Conservation (phyloP, 1,139 yeast genomes). For the Meyerozyma sp. region DNA sequence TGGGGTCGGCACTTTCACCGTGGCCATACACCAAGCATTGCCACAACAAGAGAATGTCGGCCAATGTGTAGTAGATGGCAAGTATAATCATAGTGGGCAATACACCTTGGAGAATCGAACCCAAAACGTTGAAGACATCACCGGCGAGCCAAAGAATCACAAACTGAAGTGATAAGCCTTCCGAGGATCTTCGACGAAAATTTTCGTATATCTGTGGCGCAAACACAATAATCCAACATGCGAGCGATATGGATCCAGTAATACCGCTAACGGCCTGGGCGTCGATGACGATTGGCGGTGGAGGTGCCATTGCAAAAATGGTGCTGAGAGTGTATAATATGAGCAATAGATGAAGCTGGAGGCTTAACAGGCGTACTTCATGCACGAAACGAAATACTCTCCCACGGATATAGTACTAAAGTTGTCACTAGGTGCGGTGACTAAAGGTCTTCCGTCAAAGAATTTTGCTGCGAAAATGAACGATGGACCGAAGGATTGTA, state of each 20-base stretch:
- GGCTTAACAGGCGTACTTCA: background rate
- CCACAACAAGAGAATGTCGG: conserved; percentile 75
- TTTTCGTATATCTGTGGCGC: conserved; percentile 96
- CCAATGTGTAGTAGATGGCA: conserved; percentile 87
- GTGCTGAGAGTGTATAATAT: background rate
- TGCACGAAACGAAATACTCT: background rate
- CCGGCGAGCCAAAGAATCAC: conserved; percentile 86
- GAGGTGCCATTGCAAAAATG: conserved; percentile 40
- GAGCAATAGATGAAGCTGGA: background rate
- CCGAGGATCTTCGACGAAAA: conserved; percentile 75
- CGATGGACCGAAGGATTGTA: background rate
- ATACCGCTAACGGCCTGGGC: conserved; percentile 83
- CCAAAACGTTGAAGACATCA: conserved; percentile 85
- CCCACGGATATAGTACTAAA: background rate
- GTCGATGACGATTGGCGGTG: conserved; percentile 63
- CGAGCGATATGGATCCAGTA: conserved; percentile 86
- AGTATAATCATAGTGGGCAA: conserved; percentile 88
- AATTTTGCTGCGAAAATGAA: background rate
- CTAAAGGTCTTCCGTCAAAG: background rate
- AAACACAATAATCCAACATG: conserved; percentile 97
- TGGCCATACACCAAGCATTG: conserved; percentile 73
- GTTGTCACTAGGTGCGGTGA: background rate
- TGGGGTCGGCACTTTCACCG: conserved; percentile 56
- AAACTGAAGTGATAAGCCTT: conserved; percentile 78
- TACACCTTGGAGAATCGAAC: conserved; percentile 82